Conservation (phyloP, 495 filamentous ascomycete genomes). For the Terfezia boudieri region DNA sequence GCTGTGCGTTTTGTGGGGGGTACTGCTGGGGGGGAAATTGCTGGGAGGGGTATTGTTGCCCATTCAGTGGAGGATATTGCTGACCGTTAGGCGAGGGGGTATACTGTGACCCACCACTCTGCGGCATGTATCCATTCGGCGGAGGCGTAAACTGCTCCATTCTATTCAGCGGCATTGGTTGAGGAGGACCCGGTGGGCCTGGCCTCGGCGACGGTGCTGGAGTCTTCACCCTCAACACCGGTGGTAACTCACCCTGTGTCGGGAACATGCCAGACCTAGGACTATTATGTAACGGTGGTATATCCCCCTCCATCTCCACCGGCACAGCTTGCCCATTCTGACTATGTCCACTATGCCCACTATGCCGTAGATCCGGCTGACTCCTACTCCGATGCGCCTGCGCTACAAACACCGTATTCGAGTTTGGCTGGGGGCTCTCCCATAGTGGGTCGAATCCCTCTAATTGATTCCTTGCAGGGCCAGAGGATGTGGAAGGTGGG, state of each 20-base stretch:
- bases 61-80: background rate
- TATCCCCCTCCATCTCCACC: conserved; percentile 47
- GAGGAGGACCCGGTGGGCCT: conserved; percentile 1
- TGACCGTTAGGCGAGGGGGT: background rate
- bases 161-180: background rate
- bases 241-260: conserved; percentile 5
- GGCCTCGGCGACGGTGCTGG: conserved; percentile 6
- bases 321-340: background rate
- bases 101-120: background rate
- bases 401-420: conserved; percentile 15
- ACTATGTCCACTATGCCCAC: background rate
- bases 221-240: conserved; percentile 7
- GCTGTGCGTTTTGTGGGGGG: background rate
- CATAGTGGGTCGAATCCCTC: background rate
- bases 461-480: background rate
- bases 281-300: conserved; percentile 28
- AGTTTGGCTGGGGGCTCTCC: background rate
- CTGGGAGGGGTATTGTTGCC: background rate
- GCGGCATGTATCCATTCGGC: background rate
- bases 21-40: background rate
- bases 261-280: conserved; percentile 16
- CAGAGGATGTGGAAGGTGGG: conserved; percentile 21
- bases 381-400: conserved; percentile 34
- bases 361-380: conserved; percentile 39
- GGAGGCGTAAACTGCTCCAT: background rate